Conservation (phyloP, 345 rosid species). For the Aurinia saxatilis region DNA sequence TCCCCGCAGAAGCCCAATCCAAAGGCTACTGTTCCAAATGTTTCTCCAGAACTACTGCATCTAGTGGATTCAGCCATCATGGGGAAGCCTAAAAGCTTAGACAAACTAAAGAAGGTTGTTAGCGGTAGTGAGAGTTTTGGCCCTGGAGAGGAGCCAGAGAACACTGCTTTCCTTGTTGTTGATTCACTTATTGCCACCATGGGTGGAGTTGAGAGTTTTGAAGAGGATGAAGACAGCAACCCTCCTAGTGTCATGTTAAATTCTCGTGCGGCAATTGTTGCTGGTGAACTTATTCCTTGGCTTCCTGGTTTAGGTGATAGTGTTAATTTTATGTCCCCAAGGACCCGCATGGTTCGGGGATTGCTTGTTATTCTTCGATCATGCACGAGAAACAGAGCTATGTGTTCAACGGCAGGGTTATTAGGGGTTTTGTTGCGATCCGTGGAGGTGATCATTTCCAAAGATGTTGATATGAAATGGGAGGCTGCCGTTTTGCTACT, state of each 20-base stretch:
- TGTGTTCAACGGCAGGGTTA: conserved; percentile 94
- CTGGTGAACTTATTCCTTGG: conserved; percentile 90
- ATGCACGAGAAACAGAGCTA: conserved; percentile 98
- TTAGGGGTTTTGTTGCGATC: conserved; percentile 79
- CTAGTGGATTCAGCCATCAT: conserved; percentile 97
- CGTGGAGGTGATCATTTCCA: conserved; percentile 68
- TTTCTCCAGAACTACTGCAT: conserved; percentile 96
- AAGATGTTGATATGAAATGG: conserved; percentile 66
- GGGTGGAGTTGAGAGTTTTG: conserved; percentile 99
- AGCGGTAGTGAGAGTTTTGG: conserved; percentile 72
- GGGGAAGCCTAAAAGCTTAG: conserved; percentile 95
- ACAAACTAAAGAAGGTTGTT: conserved; percentile 80
- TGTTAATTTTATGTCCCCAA: conserved; percentile 71
- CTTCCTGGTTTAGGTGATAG: conserved; percentile 75
- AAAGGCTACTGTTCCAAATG: conserved; percentile 75
- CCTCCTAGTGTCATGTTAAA: conserved; percentile 99
- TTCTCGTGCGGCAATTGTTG: conserved; percentile 94
- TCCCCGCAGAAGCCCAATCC: conserved; percentile 64
- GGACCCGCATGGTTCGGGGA: conserved; percentile 90
- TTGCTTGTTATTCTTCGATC: conserved; percentile 86
- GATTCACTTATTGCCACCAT: conserved; percentile 97
- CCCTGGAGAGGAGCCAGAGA: conserved; percentile 67
- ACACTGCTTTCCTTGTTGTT: conserved; percentile 74
- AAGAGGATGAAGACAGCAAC: conserved; percentile 83
- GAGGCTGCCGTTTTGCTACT: conserved; percentile 64